Conservation (phyloP, 129 eudicot genomes). For the Smallanthus sonchifolius region DNA sequence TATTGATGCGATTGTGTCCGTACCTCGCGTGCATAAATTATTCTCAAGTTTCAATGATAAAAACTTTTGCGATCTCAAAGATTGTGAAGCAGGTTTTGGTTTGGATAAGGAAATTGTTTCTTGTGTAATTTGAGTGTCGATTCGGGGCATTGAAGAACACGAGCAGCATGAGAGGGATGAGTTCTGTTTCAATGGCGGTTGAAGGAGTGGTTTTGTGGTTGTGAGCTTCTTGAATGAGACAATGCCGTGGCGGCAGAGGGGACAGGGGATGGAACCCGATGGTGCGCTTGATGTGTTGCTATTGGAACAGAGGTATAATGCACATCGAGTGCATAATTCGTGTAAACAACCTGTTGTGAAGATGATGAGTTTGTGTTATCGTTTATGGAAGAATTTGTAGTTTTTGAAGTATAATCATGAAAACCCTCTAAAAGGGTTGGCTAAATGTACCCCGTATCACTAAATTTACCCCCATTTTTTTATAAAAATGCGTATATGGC, state of each 20-base stretch:
- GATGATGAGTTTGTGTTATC: not conserved
- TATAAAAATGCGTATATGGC: too few relatives aligned
- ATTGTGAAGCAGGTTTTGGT: slow-evolving; percentile 39
- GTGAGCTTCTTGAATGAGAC: slow-evolving; percentile 63
- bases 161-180: slow-evolving; percentile 35
- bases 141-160: slow-evolving; percentile 33
- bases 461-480: too few relatives aligned
- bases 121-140: not conserved
- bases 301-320: slow-evolving; percentile 71
- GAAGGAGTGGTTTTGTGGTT: slow-evolving; percentile 35
- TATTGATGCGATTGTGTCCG: slow-evolving; percentile 44
- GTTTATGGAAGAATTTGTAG: not conserved
- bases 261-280: slow-evolving; percentile 89
- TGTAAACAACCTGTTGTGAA: slow-evolving; percentile 66
- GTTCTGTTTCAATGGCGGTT: slow-evolving; percentile 35
- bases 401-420: not conserved
- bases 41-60: slow-evolving; percentile 42
- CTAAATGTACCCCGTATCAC: too few relatives aligned
- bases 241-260: slow-evolving; percentile 77
- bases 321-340: slow-evolving; percentile 80
- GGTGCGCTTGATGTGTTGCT: slow-evolving; percentile 50
- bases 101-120: slow-evolving; percentile 65
- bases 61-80: slow-evolving; percentile 55
- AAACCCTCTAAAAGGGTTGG: too few relatives aligned
- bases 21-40: slow-evolving; percentile 52